Conservation (phyloP, 345 rosid genomes). For the Brassica rapa region DNA sequence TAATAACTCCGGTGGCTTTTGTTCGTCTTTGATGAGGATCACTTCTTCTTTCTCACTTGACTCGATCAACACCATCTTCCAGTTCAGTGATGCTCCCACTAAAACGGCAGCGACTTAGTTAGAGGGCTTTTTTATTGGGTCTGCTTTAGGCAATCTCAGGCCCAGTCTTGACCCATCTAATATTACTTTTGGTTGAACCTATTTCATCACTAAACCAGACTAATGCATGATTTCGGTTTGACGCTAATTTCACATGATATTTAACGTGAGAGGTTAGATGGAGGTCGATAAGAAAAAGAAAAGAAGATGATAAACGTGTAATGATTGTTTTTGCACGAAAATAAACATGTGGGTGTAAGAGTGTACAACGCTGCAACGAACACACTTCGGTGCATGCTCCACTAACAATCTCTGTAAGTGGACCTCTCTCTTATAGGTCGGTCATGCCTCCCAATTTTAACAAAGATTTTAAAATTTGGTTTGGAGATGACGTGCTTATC, state of each 20-base stretch:
- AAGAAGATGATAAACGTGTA: constrained; percentile 4
- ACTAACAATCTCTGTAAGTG: constrained; percentile 17
- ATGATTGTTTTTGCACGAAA: constrained; percentile 31
- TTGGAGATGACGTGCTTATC: not conserved
- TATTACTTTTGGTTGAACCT: not conserved
- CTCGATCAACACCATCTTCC: constrained; percentile 58
- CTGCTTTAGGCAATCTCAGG: not conserved
- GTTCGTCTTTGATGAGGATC: constrained; percentile 21
- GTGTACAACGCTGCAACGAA: constrained; percentile 27
- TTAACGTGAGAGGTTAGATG: not conserved
- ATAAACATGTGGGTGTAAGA: constrained; percentile 26
- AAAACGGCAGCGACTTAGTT: not conserved
- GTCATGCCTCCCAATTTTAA: constrained; percentile 20
- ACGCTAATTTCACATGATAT: not conserved
- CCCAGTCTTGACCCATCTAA: constrained; percentile 10
- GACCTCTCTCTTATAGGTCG: constrained; percentile 16
- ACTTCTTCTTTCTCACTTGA: constrained; percentile 33
- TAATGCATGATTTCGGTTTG: not conserved
- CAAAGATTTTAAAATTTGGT: not conserved
- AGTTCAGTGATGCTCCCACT: not conserved
- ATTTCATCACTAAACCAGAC: not conserved
- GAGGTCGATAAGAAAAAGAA: not conserved
- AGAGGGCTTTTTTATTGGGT: not conserved
- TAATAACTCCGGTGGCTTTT: not conserved
- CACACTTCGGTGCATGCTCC: constrained; percentile 25